These are phyloP conservation scores for Pyrus pyrifolia DNA, from an alignment of 306 rosid genomes.

Conservation along the genomic window DNA sequence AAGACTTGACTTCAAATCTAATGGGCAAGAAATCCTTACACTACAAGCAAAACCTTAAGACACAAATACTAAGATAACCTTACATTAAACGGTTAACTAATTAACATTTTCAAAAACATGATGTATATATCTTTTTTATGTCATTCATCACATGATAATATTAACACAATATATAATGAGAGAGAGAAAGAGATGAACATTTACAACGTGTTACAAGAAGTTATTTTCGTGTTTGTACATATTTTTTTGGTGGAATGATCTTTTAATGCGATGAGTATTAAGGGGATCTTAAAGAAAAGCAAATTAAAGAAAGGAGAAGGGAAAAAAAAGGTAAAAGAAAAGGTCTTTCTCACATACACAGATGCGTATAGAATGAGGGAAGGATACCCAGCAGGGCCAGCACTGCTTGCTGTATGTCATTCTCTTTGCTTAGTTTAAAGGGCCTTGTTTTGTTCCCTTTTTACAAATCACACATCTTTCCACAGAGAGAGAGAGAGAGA, in stretches of 20 bases:
- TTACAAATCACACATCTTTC: constrained; percentile 21
- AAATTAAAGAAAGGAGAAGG: constrained; percentile 20
- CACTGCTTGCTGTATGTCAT: constrained; percentile 54
- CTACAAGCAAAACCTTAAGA: not conserved
- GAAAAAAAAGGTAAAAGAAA: constrained; percentile 35
- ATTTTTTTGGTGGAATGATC: not conserved
- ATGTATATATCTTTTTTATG: too few species aligned
- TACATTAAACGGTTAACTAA: not conserved
- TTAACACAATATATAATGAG: not conserved
- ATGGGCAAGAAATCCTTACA: not conserved
- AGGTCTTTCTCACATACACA: constrained; percentile 71
- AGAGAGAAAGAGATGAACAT: not conserved
- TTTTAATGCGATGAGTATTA: constrained; percentile 4
- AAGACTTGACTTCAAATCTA: not conserved
- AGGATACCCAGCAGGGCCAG: constrained; percentile 40
- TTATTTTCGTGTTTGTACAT: not conserved
- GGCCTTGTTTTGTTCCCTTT: constrained; percentile 44
- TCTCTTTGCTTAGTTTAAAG: constrained; percentile 74
- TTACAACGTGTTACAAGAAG: too few species aligned
- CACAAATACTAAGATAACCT: not conserved
- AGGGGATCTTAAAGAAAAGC: constrained; percentile 28
- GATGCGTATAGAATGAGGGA: constrained; percentile 71
- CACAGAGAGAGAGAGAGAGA: constrained; percentile 5
- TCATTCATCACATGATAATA: not conserved
- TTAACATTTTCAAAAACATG: not conserved